A percentile compares a stretch with the other conserved stretches of the same genome.
Evolutionary conservation across 2,329 filamentous ascomycete species (phyloP).

Genomic region (Diaporthe velutina): DNA sequence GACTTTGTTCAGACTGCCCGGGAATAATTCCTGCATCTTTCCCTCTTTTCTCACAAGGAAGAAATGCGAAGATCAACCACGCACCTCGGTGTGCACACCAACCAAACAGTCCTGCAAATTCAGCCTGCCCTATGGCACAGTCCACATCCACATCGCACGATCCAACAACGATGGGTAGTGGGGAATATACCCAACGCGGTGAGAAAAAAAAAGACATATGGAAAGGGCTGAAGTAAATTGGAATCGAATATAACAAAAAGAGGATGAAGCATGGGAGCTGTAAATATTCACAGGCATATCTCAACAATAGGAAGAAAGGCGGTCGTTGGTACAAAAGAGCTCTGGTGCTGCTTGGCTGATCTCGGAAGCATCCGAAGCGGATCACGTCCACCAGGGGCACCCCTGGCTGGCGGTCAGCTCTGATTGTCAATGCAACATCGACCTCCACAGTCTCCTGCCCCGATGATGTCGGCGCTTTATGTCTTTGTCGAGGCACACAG

Average conservation of each 20-base stretch:
- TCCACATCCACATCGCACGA: not conserved
- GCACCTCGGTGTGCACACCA: too few relatives aligned
- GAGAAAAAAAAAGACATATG: not conserved
- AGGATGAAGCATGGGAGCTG: not conserved
- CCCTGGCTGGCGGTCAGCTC: not conserved
- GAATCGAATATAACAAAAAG: not conserved
- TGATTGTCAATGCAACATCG: not conserved
- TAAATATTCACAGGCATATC: not conserved
- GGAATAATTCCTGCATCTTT: too few relatives aligned
- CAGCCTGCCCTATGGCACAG: too few relatives aligned
- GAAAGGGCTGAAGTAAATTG: not conserved
- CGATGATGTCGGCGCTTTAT: not conserved
- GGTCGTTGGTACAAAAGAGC: not conserved
- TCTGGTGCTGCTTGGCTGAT: not conserved
- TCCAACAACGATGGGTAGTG: not conserved
- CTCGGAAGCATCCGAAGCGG: not conserved
- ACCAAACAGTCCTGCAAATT: too few relatives aligned
- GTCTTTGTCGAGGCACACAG: not conserved
- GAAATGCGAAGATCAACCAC: too few relatives aligned
- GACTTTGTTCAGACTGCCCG: too few relatives aligned
- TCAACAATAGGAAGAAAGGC: not conserved
- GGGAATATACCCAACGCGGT: not conserved
- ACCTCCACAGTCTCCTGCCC: too few relatives aligned
- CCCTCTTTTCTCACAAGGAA: too few relatives aligned
- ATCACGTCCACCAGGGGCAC: not conserved